These are phyloP conservation scores for Arachis hypogaea DNA, from an alignment of 306 rosid genomes.

Conservation along the genomic window DNA sequence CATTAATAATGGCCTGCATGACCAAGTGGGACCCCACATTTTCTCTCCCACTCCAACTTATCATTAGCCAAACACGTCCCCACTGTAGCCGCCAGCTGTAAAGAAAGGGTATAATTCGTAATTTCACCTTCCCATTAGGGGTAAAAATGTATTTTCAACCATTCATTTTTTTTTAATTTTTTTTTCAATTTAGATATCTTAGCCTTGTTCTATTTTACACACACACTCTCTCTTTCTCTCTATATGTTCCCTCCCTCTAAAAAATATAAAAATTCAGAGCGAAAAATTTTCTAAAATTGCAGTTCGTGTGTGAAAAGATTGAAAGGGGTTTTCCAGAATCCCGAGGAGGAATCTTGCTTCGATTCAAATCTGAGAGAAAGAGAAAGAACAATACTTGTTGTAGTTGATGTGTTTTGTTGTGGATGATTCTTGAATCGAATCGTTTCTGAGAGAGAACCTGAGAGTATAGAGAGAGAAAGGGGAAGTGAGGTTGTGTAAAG, in stretches of 20 bases:
- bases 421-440: constrained; percentile 43
- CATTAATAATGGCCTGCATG: constrained; percentile 44
- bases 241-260: constrained; percentile 28
- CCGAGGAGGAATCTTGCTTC: constrained; percentile 44
- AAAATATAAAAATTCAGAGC: constrained; percentile 28
- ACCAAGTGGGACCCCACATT: constrained; percentile 44
- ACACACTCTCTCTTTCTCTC: not conserved
- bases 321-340: constrained; percentile 41
- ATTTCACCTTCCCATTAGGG: constrained; percentile 16
- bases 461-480: constrained; percentile 25
- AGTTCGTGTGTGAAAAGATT: constrained; percentile 26
- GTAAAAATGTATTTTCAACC: not conserved
- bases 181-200: not conserved
- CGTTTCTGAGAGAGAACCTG: not conserved
- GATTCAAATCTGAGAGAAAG: constrained; percentile 11
- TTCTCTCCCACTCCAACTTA: constrained; percentile 24
- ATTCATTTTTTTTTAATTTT: not conserved
- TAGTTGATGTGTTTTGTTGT: constrained; percentile 39
- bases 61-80: constrained; percentile 29
- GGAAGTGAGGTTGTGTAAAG: constrained; percentile 42
- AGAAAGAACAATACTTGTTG: constrained; percentile 31
- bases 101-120: constrained; percentile 9
- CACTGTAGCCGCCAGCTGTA: constrained; percentile 46
- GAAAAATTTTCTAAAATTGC: not conserved
- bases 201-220: not conserved